A percentile compares a stretch with the other conserved stretches of the same genome.
Evolutionary conservation across 805 yeast species (phyloP).

Genomic region (Metschnikowia borealis): DNA sequence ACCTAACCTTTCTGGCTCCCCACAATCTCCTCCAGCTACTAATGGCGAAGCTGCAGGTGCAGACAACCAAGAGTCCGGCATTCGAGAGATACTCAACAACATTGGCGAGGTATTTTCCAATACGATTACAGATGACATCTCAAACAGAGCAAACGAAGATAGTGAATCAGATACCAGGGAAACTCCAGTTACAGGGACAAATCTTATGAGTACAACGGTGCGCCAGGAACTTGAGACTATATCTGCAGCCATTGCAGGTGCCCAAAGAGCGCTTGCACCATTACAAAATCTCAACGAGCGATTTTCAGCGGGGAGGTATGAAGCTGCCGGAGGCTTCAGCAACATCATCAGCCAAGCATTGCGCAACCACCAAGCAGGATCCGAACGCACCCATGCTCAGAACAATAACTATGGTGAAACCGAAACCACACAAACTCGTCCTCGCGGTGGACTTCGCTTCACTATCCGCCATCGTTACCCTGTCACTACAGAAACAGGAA

Average conservation of each 20-base stretch:
- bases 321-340: slow-evolving; percentile 2
- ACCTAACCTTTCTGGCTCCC: background rate
- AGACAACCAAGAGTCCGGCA: background rate
- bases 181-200: background rate
- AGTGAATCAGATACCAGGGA: background rate
- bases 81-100: slow-evolving; percentile 10
- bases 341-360: slow-evolving; percentile 8
- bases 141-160: background rate
- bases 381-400: background rate
- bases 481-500: background rate
- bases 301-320: background rate
- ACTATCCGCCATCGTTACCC: background rate
- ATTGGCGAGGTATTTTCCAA: slow-evolving; percentile 13
- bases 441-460: background rate
- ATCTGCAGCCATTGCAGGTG: background rate
- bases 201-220: background rate
- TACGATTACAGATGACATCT: background rate
- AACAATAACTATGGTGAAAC: background rate
- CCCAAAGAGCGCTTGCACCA: background rate
- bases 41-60: background rate
- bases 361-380: slow-evolving; percentile 7
- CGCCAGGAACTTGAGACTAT: background rate
- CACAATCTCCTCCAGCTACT: background rate
- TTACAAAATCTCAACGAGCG: background rate
- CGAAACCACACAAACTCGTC: background rate